A percentile compares a stretch with the other conserved stretches of the same genome.
Conservation (phyloP, 1,284 basidiomycete species). For the Laetiporus sulphureus region DNA sequence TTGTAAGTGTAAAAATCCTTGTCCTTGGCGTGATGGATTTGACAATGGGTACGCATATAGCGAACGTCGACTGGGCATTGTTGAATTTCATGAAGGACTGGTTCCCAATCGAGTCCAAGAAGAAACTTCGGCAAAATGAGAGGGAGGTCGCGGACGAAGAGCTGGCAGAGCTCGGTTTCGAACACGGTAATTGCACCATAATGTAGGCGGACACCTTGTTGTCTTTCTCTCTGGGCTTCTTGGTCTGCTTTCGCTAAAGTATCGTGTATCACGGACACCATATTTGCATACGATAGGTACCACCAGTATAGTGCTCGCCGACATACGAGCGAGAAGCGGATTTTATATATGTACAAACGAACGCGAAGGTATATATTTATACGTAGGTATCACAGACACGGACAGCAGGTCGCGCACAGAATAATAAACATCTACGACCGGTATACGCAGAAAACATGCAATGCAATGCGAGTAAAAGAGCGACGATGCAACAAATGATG, state of each 20-base stretch:
- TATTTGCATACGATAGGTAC: too few species aligned
- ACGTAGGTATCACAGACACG: too few species aligned
- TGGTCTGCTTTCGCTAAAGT: not conserved
- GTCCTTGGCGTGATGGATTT: not conserved
- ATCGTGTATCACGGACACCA: not conserved
- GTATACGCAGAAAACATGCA: too few species aligned
- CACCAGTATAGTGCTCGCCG: too few species aligned
- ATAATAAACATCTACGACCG: too few species aligned
- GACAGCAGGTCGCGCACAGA: too few species aligned
- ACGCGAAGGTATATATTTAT: too few species aligned
- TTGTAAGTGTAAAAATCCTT: constrained; percentile 38
- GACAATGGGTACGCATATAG: constrained; percentile 29
- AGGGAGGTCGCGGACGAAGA: constrained; percentile 72
- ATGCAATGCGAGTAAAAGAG: too few species aligned
- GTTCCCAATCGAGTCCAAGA: constrained; percentile 84
- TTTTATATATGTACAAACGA: too few species aligned
- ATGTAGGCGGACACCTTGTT: constrained; percentile 10
- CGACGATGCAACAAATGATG: too few species aligned
- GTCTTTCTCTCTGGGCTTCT: not conserved
- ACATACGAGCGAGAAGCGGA: too few species aligned
- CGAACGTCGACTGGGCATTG: constrained; percentile 76
- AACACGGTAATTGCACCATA: constrained; percentile 28
- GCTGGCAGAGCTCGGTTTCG: constrained; percentile 55
- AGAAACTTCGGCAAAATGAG: constrained; percentile 76
- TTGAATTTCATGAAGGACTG: constrained; percentile 87